Evolutionary conservation across 2,329 filamentous ascomycete species (phyloP).

Genomic region (Rutstroemia sydowiana): DNA sequence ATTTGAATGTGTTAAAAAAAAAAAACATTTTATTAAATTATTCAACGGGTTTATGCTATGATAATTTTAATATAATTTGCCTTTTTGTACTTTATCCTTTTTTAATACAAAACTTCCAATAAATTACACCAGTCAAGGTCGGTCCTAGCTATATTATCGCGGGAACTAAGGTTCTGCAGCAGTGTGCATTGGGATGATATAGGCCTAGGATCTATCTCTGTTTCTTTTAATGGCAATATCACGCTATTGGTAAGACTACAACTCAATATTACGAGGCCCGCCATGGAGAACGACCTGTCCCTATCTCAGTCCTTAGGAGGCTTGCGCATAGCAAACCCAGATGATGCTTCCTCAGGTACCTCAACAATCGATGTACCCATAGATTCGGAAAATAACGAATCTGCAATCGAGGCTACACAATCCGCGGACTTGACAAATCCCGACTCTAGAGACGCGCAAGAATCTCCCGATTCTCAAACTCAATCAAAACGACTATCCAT

Average conservation of each 20-base stretch:
- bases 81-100: too few species aligned
- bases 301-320: conserved; percentile 89
- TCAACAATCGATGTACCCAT: conserved; percentile 23
- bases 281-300: conserved; percentile 88
- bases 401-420: conserved; percentile 10
- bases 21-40: too few species aligned
- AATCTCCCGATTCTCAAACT: conserved; percentile 25
- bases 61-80: too few species aligned
- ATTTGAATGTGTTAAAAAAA: too few species aligned
- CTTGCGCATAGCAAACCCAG: conserved; percentile 92
- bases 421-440: conserved; percentile 13
- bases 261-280: neutral
- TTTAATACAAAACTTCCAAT: too few species aligned
- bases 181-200: conserved; percentile 12
- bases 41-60: too few species aligned
- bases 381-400: conserved; percentile 18
- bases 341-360: conserved; percentile 35
- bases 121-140: neutral
- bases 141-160: neutral
- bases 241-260: neutral
- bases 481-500: conserved; percentile 30
- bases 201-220: conserved; percentile 10
- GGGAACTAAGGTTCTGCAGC: conserved; percentile 2
- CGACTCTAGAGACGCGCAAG: conserved; percentile 21
- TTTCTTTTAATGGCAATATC: conserved; percentile 8